Percentiles rank a stretch among this genome's conserved stretches.
These are phyloP conservation scores for Lachnellula willkommii DNA, from an alignment of 2,329 filamentous ascomycete genomes.

Conservation along the genomic window DNA sequence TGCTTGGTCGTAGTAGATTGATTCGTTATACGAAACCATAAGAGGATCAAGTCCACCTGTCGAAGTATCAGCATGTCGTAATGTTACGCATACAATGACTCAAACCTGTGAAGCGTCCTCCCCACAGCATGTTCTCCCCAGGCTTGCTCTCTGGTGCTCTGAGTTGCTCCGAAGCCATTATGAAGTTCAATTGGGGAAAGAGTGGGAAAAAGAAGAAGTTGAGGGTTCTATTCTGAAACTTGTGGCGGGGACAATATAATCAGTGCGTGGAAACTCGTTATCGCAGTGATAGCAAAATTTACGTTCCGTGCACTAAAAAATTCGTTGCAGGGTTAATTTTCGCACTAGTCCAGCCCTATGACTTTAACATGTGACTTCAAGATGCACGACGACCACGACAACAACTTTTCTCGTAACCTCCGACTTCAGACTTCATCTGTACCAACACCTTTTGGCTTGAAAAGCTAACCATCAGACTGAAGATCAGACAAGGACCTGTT, in stretches of 20 bases:
- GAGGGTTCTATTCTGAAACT: not conserved
- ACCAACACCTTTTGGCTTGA: not conserved
- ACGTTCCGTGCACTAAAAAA: constrained; percentile 1
- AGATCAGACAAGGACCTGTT: not conserved
- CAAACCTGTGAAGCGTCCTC: constrained; percentile 54
- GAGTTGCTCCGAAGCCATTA: constrained; percentile 25
- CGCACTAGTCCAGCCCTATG: not conserved
- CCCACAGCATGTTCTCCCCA: constrained; percentile 49
- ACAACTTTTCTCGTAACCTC: not conserved
- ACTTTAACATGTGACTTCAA: not conserved
- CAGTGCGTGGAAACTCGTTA: not conserved
- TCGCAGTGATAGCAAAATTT: constrained; percentile 12
- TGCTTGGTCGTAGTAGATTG: constrained; percentile 70
- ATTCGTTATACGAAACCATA: constrained; percentile 81
- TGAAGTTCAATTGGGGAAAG: constrained; percentile 10
- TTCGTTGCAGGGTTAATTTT: constrained; percentile 7
- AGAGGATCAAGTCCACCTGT: constrained; percentile 75
- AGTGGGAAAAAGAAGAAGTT: not conserved
- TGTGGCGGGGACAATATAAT: not conserved
- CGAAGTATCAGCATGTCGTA: constrained; percentile 17
- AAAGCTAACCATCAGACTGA: not conserved
- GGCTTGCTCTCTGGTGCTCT: constrained; percentile 26
- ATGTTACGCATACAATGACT: constrained; percentile 6
- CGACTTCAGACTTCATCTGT: not conserved
- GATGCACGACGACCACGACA: not conserved